A percentile compares a stretch with the other conserved stretches of the same genome.
phyloP scores from a whole-genome alignment of 352 stramenopile species.

The Phytopythium mirpurense region DNA sequence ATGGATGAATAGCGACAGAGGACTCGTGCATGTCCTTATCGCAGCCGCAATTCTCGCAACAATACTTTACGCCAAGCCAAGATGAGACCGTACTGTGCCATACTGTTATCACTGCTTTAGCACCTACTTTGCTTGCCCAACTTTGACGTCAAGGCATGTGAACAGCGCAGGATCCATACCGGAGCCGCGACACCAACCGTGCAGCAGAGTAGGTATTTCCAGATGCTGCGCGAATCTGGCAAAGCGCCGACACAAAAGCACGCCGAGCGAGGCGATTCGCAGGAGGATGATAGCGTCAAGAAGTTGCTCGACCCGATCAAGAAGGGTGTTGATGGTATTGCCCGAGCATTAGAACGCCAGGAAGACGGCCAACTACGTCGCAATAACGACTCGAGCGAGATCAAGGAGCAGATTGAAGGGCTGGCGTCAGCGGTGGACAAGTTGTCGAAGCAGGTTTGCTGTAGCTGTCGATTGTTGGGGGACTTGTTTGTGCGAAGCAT shows the following conservation, averaged over 20 bases:
- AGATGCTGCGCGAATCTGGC: constrained; percentile 5
- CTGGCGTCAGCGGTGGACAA: constrained; percentile 16
- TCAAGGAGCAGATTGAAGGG: constrained; percentile 12
- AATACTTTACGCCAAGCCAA: constrained; percentile 23
- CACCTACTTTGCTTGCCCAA: background rate
- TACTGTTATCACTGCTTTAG: background rate
- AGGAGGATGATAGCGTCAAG: background rate
- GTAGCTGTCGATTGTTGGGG: background rate
- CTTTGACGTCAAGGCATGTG: background rate
- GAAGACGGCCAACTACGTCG: constrained; percentile 6
- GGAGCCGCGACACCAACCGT: background rate
- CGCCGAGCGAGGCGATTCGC: background rate
- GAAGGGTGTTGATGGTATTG: constrained; percentile 1
- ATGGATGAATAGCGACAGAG: constrained; percentile 12
- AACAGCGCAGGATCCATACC: background rate
- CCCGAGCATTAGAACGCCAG: background rate
- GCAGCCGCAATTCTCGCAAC: constrained; percentile 35
- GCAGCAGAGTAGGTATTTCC: constrained; percentile 11
- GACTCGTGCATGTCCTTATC: constrained; percentile 34
- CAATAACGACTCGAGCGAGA: constrained; percentile 3
- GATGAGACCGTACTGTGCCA: constrained; percentile 9
- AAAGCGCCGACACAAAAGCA: background rate
- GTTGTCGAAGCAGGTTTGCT: constrained; percentile 27
- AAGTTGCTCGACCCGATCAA: constrained; percentile 7
- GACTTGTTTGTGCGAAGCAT: background rate